Conservation (phyloP, 495 filamentous ascomycete species). For the Penicillium manginii region DNA sequence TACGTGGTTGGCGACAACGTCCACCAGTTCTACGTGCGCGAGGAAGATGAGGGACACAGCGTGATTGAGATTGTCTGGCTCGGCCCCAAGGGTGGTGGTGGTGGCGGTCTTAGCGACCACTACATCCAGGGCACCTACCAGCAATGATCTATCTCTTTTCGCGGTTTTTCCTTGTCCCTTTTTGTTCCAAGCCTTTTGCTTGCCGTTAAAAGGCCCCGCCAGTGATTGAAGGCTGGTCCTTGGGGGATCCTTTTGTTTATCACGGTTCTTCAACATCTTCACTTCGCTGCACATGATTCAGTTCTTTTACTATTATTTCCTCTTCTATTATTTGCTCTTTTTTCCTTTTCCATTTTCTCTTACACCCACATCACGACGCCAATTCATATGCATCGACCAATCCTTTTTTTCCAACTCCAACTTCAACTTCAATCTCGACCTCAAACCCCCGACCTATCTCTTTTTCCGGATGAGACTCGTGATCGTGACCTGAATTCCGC, state of each 20-base stretch:
- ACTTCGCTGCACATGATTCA: slow-evolving; percentile 48
- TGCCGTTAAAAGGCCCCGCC: slow-evolving; percentile 4
- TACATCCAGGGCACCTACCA: slow-evolving; percentile 32
- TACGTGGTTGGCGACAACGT: slow-evolving; percentile 51
- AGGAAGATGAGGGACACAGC: slow-evolving; percentile 50
- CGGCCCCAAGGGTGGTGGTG: slow-evolving; percentile 48
- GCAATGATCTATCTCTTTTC: slow-evolving; percentile 24
- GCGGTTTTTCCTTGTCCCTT: background rate
- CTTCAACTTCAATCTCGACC: slow-evolving; percentile 8
- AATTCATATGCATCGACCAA: slow-evolving; percentile 27
- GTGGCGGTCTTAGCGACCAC: slow-evolving; percentile 42
- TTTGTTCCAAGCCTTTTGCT: background rate
- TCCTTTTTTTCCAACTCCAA: background rate
- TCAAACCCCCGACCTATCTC: slow-evolving; percentile 12
- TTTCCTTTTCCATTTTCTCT: slow-evolving; percentile 20
- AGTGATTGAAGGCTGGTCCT: slow-evolving; percentile 32
- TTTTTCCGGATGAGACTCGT: slow-evolving; percentile 30
- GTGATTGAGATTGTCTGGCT: slow-evolving; percentile 56
- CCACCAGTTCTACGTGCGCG: slow-evolving; percentile 52
- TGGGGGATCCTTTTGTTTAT: slow-evolving; percentile 19
- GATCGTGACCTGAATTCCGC: slow-evolving; percentile 28
- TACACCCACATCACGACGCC: slow-evolving; percentile 25
- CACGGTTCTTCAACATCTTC: slow-evolving; percentile 18
- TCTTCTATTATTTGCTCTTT: slow-evolving; percentile 16
- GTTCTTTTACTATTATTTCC: slow-evolving; percentile 18